Evolutionary conservation across 495 filamentous ascomycete genomes (phyloP).

Genomic region (Evansstolkia leycettana): DNA sequence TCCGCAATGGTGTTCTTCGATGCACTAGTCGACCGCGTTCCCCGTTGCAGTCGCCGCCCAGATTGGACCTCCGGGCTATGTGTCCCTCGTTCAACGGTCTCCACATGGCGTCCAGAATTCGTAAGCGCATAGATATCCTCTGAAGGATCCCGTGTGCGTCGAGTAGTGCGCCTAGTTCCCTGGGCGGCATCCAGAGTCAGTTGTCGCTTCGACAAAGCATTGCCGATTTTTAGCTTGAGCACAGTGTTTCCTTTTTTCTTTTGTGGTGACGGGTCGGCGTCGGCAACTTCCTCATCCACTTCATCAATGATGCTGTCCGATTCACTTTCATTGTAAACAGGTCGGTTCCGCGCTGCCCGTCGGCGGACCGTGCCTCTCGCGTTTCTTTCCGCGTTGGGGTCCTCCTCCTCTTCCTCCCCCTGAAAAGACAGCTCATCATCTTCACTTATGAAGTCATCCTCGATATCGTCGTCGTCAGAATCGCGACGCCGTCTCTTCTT

Average conservation of each 20-base stretch:
- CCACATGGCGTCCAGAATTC: conserved; percentile 63
- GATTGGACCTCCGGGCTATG: conserved; percentile 50
- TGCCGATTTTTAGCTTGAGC: conserved; percentile 33
- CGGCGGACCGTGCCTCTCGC: conserved; percentile 60
- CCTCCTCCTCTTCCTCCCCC: conserved; percentile 40
- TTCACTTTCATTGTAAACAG: conserved; percentile 26
- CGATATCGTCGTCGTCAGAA: conserved; percentile 53
- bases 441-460: conserved; percentile 52
- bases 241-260: conserved; percentile 23
- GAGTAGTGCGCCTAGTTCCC: conserved; percentile 42
- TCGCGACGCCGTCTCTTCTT: conserved; percentile 40
- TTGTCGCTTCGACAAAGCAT: conserved; percentile 19
- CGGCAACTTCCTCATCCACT: conserved; percentile 15
- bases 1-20: conserved; percentile 45
- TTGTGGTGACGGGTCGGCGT: conserved; percentile 12
- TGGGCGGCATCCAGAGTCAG: conserved; percentile 11
- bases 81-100: conserved; percentile 46
- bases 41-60: conserved; percentile 42
- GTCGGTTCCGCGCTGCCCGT: conserved; percentile 41
- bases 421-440: conserved; percentile 48
- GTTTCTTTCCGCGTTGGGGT: conserved; percentile 49
- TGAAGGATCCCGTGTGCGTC: conserved; percentile 44
- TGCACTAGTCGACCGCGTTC: conserved; percentile 44
- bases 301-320: conserved; percentile 8
- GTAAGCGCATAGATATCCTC: conserved; percentile 55